These are phyloP conservation scores for Plantago coronopus DNA, from an alignment of 305 asterid genomes.

Conservation along the genomic window DNA sequence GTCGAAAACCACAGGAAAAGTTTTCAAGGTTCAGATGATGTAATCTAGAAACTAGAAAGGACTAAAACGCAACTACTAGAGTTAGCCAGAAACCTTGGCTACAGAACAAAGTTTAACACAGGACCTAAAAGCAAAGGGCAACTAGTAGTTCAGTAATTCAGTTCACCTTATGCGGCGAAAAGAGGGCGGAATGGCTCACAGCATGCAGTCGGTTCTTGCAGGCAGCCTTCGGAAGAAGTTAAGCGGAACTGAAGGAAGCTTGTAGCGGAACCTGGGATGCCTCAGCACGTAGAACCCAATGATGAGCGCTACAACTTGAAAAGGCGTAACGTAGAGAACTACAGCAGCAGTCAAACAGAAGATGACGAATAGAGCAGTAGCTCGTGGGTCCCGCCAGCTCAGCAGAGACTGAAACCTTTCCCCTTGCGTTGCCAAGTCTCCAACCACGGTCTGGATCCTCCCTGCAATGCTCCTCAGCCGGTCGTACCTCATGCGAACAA, in stretches of 20 bases:
- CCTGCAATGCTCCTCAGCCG: conserved; percentile 76
- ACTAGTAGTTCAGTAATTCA: no score
- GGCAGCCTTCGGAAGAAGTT: conserved; percentile 75
- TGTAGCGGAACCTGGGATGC: conserved; percentile 72
- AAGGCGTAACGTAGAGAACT: conserved; percentile 62
- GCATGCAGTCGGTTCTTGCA: conserved; percentile 73
- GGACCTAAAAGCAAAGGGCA: no score
- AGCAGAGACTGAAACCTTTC: conserved; percentile 65
- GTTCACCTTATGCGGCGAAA: background rate
- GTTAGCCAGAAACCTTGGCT: no score
- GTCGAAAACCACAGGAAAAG: no score
- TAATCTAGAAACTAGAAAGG: no score
- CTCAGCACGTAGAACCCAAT: conserved; percentile 55
- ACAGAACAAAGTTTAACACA: background rate
- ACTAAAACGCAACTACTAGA: no score
- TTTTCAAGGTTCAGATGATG: no score
- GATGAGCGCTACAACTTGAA: conserved; percentile 51
- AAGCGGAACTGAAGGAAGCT: conserved; percentile 62
- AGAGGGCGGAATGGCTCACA: conserved; percentile 26
- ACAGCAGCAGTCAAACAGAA: conserved; percentile 59
- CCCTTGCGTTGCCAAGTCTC: conserved; percentile 78
- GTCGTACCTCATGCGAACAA: conserved; percentile 64
- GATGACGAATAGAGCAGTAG: conserved; percentile 55
- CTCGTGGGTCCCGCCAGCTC: conserved; percentile 84
- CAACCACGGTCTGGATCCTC: conserved; percentile 66